Conservation (phyloP, 2,329 filamentous ascomycete species). For the Cladosporium sp. region DNA sequence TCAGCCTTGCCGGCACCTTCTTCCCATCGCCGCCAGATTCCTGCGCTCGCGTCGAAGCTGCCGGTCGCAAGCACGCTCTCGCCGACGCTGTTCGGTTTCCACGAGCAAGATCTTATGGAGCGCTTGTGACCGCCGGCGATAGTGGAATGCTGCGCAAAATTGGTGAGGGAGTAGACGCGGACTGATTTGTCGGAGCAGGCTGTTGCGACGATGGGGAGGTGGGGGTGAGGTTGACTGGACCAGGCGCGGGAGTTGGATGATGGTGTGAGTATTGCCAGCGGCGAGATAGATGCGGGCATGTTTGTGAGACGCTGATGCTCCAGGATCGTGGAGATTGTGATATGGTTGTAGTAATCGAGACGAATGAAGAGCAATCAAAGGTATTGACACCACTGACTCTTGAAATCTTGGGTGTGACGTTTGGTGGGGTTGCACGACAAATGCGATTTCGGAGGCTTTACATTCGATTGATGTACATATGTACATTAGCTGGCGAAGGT, state of each 20-base stretch:
- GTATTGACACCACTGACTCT: too few relatives aligned
- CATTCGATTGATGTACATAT: too few relatives aligned
- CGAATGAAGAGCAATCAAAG: too few relatives aligned
- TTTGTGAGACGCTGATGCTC: background rate
- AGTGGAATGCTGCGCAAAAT: constrained; percentile 72
- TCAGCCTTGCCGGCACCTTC: constrained; percentile 31
- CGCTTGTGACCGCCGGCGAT: constrained; percentile 87
- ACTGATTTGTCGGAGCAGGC: constrained; percentile 81
- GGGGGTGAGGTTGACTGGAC: constrained; percentile 80
- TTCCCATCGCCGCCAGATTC: constrained; percentile 65
- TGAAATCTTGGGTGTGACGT: too few relatives aligned
- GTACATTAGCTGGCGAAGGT: too few relatives aligned
- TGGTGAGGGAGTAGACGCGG: constrained; percentile 81
- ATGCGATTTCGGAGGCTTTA: too few relatives aligned
- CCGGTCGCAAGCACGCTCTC: constrained; percentile 83
- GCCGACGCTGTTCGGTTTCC: constrained; percentile 68
- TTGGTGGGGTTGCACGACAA: too few relatives aligned
- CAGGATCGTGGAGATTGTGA: too few relatives aligned
- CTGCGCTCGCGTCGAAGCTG: constrained; percentile 89
- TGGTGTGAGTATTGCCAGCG: constrained; percentile 51
- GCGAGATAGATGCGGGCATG: constrained; percentile 31
- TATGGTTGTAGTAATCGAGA: too few relatives aligned
- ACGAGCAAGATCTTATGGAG: constrained; percentile 78
- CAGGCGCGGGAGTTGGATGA: constrained; percentile 65
- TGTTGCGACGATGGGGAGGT: constrained; percentile 82